Evolutionary conservation across 2,329 filamentous ascomycete species (phyloP), one percentile per base, ranked within the genome.

Genomic region (Aspergillus caelatus): DNA sequence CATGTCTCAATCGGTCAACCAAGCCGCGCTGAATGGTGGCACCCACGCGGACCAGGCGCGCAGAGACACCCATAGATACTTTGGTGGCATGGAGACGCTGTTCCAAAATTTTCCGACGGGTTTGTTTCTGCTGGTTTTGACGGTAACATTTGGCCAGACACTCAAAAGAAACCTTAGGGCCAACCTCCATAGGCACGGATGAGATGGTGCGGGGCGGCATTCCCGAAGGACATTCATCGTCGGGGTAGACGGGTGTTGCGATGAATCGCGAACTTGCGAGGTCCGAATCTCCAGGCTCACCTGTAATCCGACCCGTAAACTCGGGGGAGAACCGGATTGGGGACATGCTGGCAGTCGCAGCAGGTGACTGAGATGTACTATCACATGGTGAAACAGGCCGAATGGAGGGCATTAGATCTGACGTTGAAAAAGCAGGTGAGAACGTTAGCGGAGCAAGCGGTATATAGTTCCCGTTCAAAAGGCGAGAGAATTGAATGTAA

Each of bases 1-100:
- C 78, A 69, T 81, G 75, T 65, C 77, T 80, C 60, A 81, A 75
- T 55, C 77, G 76, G 67, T 82, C 80, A 41, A 82, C 79, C 28
- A 83, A 71, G 43, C 80, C 80, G 57, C 77, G 78, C 65, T 82
- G 80, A 30, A 79, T 73, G 58, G 76, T 76, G 36, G 75, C 73
- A 30, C 77, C 76, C 62, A 81, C 73, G 53, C 80, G 78, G 61
- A 79, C 68, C 62, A 82, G 71, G 39, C 81, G 78, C 56, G 78
- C 72, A 46, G 79, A 80, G 39, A 82, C 68, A 45, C 78, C 79
- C 58, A 82, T 76, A 34, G 79, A 80, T 32, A 79, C 74, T 65
- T 79, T 80, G 61, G 79, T 75, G 32, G 74, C 75, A 67, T 77
- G 72, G 48, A 81, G 72, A 60, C 77, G 79, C 41, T 75, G 73